Base-by-base conservation (phyloP, 768 basidiomycete species). In the Galerina marginata region DNA sequence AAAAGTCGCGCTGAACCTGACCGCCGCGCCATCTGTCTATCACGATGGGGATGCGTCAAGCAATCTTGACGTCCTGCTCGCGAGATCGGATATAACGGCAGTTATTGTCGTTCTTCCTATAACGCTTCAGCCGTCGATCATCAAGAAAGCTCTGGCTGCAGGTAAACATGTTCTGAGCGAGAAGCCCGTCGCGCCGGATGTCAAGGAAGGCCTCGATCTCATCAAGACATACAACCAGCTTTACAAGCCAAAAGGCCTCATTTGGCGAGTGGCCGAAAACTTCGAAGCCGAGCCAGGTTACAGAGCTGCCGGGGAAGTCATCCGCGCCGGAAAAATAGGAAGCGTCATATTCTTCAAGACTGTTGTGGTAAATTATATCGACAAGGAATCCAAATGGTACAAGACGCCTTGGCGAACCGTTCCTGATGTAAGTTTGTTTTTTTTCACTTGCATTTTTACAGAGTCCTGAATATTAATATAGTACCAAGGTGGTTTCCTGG, bases 151-250 rank as follows among this genome's bases (percentile, higher is more conserved):
- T 0, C 76, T 90, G 39, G 83, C 78, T 0, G 90, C 91, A 2
- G 91, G 93, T 26, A 96, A 96, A 75, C 91, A 95, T 69, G 92
- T 96, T 50, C 70, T 95, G 60, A 90, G 89, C 72, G 94, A 96
- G 79, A 96, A 96, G 69, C 95, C 95, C 6, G 82, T 95, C 12
- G 92, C 87, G 3, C 80, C 87, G 43, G 88, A 90, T 66, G 85
- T 94, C 46, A 79, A 80, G 29, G 75, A 77, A 2, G 93, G 90
- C 0, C 73, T 85, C 47, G 77, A 78, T 61, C 79, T 95, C 50
- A 88, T 95, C 70, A 77, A 82, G 38, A 79, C 77, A 40, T 95
- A 92, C 72, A 83, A 91, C 64, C 71, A 73, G 54, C 75, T 79
- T 51, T 93, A 86, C 76, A 86, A 85, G 71, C 78, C 81, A 9